A percentile compares a stretch with the other conserved stretches of the same genome.
Evolutionary conservation across 257 asterid species (phyloP).

Genomic region (Plantago elongata): DNA sequence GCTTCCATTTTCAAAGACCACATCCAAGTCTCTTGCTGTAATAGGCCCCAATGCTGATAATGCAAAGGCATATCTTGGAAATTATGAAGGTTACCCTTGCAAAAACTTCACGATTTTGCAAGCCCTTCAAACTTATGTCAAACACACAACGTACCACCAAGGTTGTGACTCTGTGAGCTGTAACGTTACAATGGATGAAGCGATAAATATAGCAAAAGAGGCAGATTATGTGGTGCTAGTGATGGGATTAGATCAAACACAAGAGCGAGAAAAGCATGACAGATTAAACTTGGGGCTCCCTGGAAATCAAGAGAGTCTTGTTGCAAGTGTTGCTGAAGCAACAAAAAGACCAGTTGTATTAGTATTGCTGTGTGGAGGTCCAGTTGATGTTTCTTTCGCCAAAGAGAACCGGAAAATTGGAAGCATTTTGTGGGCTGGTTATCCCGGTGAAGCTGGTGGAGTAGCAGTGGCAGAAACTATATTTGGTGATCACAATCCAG

Average conservation of each 20-base stretch:
- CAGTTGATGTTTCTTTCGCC: conserved; percentile 63
- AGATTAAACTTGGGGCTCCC: conserved; percentile 47
- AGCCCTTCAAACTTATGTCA: conserved; percentile 36
- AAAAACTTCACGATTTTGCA: conserved; percentile 41
- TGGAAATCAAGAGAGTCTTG: conserved; percentile 42
- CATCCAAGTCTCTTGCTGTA: conserved; percentile 40
- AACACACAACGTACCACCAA: conserved; percentile 24
- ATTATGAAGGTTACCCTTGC: conserved; percentile 68
- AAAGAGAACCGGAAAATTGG: conserved; percentile 43
- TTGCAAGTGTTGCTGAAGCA: conserved; percentile 36
- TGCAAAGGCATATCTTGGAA: conserved; percentile 32
- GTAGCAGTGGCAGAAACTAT: conserved; percentile 48
- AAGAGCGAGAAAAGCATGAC: conserved; percentile 50
- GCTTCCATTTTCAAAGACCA: conserved; percentile 53
- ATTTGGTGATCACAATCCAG: conserved; percentile 63
- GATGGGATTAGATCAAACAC: conserved; percentile 62
- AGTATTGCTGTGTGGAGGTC: conserved; percentile 58
- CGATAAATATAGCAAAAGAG: conserved; percentile 24
- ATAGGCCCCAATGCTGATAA: conserved; percentile 61
- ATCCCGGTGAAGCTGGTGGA: conserved; percentile 77
- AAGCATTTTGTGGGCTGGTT: conserved; percentile 71
- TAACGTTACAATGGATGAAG: conserved; percentile 32
- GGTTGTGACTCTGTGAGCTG: conserved; percentile 48
- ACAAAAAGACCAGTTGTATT: conserved; percentile 44
- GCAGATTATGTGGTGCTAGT: conserved; percentile 50